Evolutionary conservation across 2,329 filamentous ascomycete genomes (phyloP), one percentile per base, ranked within the genome.

Genomic region (Penicillium palitans): DNA sequence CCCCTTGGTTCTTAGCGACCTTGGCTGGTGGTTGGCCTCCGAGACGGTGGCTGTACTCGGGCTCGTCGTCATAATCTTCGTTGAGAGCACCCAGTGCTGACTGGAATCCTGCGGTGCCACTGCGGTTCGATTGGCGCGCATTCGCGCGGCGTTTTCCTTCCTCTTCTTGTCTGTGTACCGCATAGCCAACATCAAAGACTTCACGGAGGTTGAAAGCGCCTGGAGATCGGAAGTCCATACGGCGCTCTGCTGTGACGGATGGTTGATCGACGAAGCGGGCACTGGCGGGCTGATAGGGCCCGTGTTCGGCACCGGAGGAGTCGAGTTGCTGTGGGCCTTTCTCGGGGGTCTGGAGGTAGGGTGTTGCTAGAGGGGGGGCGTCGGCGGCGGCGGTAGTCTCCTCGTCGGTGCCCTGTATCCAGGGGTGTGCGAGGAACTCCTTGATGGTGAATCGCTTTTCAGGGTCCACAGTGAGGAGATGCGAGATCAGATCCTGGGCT

Each of bases 111-210:
- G 85, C 85, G 7, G 77, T 81, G 25, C 82, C 71, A 61, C 87
- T 78, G 69, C 88, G 74, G 79, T 89, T 81, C 68, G 89, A 84
- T 81, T 93, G 81, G 78, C 85, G 80, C 67, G 93, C 84, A 70
- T 96, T 90, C 76, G 96, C 96, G 63, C 91, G 86, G 54, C 92
- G 87, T 79, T 97, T 98, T 68, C 87, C 88, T 76, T 98, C 95
- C 73, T 99, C 95, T 76, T 98, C 95, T 75, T 98, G 92, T 47
- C 95, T 84, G 73, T 98, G 95, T 9, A 99, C 95, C 9, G 95
- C 93, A 70, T 99, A 99, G n/a, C 91, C 89, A 49, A 99, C 93
- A 70, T 99, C 95, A 66, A 99, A 99, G 2, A 98, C 93, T 76
- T 99, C 95, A 59, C 95, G 91, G 13, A 99, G 81, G 72, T 98